Conservation (phyloP, 352 stramenopile genomes). For the Globisporangium recalcitrans region DNA sequence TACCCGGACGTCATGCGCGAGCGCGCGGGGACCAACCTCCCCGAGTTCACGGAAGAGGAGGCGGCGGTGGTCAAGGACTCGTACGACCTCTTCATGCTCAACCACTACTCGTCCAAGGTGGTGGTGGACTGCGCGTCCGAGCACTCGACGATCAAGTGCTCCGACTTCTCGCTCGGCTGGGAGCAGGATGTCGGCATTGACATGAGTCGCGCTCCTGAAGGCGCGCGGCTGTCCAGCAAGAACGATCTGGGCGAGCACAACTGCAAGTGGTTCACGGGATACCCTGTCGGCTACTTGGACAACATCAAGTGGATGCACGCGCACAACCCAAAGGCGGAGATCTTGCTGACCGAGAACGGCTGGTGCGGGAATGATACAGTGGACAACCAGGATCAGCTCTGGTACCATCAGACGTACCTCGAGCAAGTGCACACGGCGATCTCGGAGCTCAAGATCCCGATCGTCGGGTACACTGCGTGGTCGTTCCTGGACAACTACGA, state of each 20-base stretch:
- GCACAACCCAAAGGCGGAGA: conserved; percentile 31
- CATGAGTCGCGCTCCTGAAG: conserved; percentile 38
- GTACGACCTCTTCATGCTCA: conserved; percentile 94
- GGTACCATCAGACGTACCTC: conserved; percentile 45
- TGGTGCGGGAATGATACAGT: conserved; percentile 47
- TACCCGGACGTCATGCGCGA: conserved; percentile 90
- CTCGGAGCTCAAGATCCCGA: conserved; percentile 32
- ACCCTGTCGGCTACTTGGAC: conserved; percentile 35
- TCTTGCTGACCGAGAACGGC: conserved; percentile 45
- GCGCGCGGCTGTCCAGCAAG: conserved; percentile 41
- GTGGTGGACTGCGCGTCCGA: conserved; percentile 47
- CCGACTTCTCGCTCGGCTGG: conserved; percentile 31
- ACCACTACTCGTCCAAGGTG: conserved; percentile 87
- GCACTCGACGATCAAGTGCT: conserved; percentile 27
- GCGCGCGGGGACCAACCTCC: conserved; percentile 69
- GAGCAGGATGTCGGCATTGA: conserved; percentile 44
- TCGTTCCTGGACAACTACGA: conserved; percentile 95
- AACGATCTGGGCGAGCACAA: conserved; percentile 31
- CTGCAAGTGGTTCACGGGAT: conserved; percentile 40
- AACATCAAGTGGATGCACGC: conserved; percentile 37
- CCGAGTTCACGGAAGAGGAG: conserved; percentile 79
- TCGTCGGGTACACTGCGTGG: conserved; percentile 90
- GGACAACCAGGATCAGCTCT: conserved; percentile 44
- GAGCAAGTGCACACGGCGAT: conserved; percentile 46
- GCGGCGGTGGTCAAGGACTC: conserved; percentile 63